Evolutionary conservation across 2,329 filamentous ascomycete genomes (phyloP).

Genomic region (Colletotrichum aenigma): DNA sequence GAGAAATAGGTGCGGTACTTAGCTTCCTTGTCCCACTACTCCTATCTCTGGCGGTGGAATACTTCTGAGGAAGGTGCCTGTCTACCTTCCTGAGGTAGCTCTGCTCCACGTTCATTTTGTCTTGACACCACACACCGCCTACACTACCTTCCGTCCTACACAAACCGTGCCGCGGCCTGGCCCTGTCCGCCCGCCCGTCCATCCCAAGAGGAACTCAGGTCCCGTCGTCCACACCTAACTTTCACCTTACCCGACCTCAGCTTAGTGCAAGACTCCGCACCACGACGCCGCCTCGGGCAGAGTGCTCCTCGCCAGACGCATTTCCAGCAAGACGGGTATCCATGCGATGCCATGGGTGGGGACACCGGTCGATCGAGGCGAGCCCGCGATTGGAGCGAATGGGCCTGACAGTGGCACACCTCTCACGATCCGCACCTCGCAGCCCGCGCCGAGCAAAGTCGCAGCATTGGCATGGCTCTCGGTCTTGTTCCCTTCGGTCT

Average conservation of each 20-base stretch:
- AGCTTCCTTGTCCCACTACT: background rate
- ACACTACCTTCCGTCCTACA: background rate
- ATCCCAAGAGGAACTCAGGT: background rate
- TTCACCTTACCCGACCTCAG: background rate
- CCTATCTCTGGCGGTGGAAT: background rate
- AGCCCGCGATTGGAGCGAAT: constrained; percentile 17
- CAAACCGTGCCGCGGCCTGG: background rate
- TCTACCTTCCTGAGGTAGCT: background rate
- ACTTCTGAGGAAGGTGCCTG: fast-evolving
- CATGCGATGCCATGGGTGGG: background rate
- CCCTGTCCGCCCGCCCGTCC: background rate
- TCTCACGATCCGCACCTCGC: background rate
- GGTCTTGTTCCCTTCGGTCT: background rate
- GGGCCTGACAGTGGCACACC: background rate
- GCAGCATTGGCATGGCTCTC: background rate
- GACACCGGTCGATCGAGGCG: background rate
- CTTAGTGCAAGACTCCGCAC: background rate
- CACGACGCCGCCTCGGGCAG: background rate
- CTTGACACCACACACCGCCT: background rate
- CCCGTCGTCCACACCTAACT: background rate
- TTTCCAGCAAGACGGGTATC: background rate
- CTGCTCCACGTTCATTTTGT: background rate
- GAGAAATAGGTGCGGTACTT: background rate
- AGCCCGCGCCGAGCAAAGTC: background rate
- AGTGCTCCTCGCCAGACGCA: background rate